A percentile compares a stretch with the other conserved stretches of the same genome.
Conservation (phyloP, 1,284 basidiomycete genomes). For the Cronartium quercuum region DNA sequence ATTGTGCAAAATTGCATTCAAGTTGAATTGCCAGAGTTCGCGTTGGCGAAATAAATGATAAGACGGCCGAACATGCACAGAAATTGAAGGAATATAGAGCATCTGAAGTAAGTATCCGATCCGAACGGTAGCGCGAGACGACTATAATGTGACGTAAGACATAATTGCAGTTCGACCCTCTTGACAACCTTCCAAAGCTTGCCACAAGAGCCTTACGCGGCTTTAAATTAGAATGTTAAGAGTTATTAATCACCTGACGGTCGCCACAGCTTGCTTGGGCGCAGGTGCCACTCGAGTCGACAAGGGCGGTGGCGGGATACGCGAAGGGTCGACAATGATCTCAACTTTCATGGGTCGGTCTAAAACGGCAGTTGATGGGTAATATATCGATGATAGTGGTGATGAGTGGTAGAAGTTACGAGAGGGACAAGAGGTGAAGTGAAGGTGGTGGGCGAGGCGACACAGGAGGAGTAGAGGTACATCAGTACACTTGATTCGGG, state of each 20-base stretch:
- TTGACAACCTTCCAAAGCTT: background rate
- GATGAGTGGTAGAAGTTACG: background rate
- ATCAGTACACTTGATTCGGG: slow-evolving; percentile 20
- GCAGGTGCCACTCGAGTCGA: slow-evolving; percentile 35
- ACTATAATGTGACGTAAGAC: background rate
- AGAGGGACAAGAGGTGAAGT: background rate
- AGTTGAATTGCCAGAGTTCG: no score
- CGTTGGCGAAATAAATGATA: no score
- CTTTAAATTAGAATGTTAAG: slow-evolving; percentile 15
- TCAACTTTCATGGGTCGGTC: slow-evolving; percentile 39
- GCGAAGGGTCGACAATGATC: slow-evolving; percentile 25
- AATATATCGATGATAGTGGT: background rate
- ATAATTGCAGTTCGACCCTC: background rate
- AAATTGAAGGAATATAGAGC: background rate
- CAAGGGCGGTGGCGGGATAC: slow-evolving; percentile 30
- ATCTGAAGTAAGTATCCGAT: background rate
- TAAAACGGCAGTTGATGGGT: background rate
- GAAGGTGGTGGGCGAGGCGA: background rate
- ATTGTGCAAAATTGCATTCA: no score
- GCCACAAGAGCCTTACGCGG: background rate
- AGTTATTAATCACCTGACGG: slow-evolving; percentile 36
- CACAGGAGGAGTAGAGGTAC: slow-evolving; percentile 5
- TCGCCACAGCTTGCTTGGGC: slow-evolving; percentile 5
- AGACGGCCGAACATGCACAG: no score
- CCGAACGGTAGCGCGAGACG: background rate